Base-by-base conservation (phyloP, 768 basidiomycete genomes). In the Russula compacta region DNA sequence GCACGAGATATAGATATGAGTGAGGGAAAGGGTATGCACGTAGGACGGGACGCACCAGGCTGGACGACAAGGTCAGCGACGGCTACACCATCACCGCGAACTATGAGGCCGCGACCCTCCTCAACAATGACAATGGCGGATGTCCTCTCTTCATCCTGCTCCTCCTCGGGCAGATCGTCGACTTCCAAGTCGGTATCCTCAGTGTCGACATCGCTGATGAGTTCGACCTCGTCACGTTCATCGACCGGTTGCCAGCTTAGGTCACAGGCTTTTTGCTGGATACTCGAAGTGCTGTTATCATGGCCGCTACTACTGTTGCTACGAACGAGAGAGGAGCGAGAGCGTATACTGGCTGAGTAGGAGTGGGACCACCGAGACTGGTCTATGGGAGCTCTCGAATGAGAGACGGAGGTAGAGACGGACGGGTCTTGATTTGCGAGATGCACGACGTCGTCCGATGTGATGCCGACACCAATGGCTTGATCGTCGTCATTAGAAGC, bases 91-190 rank as follows among this genome's bases (percentile, higher is more conserved):
- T 85, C 83, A 17, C 85, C 87, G 59, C 82, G 83, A 0, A 92
- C 85, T 63, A 93, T 91, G 67, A 90, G 73, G n/a, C 87, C 89
- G 48, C 85, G 82, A 19, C 91, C 89, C 74, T 92, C 87, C 66
- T 92, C 89, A 35, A 87, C 90, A 53, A 92, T 77, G 59, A 92
- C 83, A 50, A 83, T 78, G 14, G 89, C 89, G 54, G 86, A 83
- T 0, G 90, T 91, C 54, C 85, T 80, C 67, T 89, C 86, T 54
- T 87, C 85, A 42, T 81, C 79, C 15, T 76, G 76, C 6, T 81
- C 81, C 14, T 79, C 78, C 43, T 78, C 76, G 1, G 53, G 39
- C 14, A 49, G 12, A 35, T 66, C 64, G 32, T 79, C 81, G 29
- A 77, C 79, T 11, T 72, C 86, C 74, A 70, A 68, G 53, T 73